These are phyloP conservation scores for Aspergillus carlsbadensis DNA, from an alignment of 495 filamentous ascomycete species.

Conservation along the genomic window DNA sequence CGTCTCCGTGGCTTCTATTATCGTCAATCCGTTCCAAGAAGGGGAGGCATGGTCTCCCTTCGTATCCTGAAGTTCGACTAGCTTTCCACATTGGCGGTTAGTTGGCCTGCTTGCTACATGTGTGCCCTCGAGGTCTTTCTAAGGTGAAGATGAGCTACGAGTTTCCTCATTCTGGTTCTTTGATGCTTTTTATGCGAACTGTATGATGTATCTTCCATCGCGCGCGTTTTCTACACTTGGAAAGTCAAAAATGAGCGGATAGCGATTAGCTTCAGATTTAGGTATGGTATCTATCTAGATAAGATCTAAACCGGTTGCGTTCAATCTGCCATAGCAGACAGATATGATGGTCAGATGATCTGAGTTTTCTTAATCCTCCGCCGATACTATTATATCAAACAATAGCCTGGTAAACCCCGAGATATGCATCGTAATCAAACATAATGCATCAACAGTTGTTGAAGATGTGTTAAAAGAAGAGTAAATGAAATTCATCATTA, in stretches of 20 bases:
- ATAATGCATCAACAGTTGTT: slow-evolving; percentile 1
- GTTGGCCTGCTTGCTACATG: not conserved
- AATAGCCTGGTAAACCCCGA: not conserved
- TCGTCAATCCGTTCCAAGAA: not conserved
- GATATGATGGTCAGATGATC: slow-evolving; percentile 11
- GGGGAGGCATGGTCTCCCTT: not conserved
- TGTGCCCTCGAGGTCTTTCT: not conserved
- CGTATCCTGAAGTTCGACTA: not conserved
- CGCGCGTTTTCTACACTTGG: too few species aligned
- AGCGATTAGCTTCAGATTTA: too few species aligned
- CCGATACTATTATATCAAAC: too few species aligned
- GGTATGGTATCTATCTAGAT: too few species aligned
- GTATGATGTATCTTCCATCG: not conserved
- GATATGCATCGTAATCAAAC: not conserved
- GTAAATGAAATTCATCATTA: slow-evolving; percentile 16
- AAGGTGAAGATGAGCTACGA: not conserved
- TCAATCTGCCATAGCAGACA: slow-evolving; percentile 9
- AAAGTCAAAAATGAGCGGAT: too few species aligned
- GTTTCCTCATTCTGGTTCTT: slow-evolving; percentile 1
- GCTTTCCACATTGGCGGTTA: not conserved
- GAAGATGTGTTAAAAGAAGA: slow-evolving; percentile 3
- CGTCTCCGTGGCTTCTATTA: not conserved
- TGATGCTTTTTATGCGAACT: not conserved
- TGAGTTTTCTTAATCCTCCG: not conserved
- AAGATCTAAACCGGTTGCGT: too few species aligned